Conservation (phyloP, 306 rosid genomes). For the Lablab purpureus region DNA sequence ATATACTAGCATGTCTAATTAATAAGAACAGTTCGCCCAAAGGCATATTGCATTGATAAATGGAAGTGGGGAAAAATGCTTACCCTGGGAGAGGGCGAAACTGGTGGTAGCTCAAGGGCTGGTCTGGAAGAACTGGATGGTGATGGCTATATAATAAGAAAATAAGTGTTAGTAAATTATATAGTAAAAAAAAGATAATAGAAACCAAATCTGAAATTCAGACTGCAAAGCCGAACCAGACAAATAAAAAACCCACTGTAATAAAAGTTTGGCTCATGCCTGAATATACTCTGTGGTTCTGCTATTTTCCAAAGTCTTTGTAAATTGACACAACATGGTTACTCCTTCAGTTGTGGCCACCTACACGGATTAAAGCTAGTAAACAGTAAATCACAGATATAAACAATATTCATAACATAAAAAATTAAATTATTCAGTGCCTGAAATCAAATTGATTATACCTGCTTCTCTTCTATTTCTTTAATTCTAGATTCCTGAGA, state of each 20-base stretch:
- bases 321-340: slow-evolving; percentile 57
- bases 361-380: slow-evolving; percentile 52
- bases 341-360: slow-evolving; percentile 65
- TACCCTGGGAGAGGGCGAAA: slow-evolving; percentile 65
- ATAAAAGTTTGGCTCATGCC: slow-evolving; percentile 56
- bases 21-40: background rate
- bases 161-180: slow-evolving; percentile 5
- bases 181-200: slow-evolving; percentile 22
- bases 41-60: slow-evolving; percentile 31
- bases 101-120: slow-evolving; percentile 64
- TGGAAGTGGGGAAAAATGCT: slow-evolving; percentile 15
- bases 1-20: slow-evolving; percentile 22
- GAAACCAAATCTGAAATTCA: slow-evolving; percentile 8
- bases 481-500: slow-evolving; percentile 74
- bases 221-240: slow-evolving; percentile 35
- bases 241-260: background rate
- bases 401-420: slow-evolving; percentile 30
- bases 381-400: slow-evolving; percentile 33
- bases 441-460: slow-evolving; percentile 43
- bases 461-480: slow-evolving; percentile 88
- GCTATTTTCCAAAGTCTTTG: slow-evolving; percentile 58
- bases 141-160: slow-evolving; percentile 57
- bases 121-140: slow-evolving; percentile 59
- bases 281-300: slow-evolving; percentile 58
- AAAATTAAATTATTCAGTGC: slow-evolving; percentile 16